Conservation (phyloP, 305 asterid genomes). For the Euphrasia arctica region DNA sequence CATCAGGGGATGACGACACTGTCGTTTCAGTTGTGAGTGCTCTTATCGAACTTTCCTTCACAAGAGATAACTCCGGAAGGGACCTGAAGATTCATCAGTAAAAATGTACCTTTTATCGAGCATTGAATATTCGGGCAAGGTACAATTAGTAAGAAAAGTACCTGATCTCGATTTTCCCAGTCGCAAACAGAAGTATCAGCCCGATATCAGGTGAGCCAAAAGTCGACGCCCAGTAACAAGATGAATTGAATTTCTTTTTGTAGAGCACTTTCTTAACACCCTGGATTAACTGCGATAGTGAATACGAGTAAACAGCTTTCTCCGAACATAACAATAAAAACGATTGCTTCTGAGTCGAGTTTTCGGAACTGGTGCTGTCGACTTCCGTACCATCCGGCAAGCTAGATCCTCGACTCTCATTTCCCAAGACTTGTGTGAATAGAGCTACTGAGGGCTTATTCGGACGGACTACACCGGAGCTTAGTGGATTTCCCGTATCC, state of each 20-base stretch:
- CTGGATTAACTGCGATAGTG: constrained; percentile 71
- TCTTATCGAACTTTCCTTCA: constrained; percentile 70
- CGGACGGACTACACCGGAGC: constrained; percentile 63
- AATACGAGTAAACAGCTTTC: constrained; percentile 75
- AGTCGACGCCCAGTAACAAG: constrained; percentile 82
- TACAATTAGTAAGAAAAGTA: constrained; percentile 27
- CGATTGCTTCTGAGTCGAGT: constrained; percentile 43
- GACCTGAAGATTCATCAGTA: constrained; percentile 43
- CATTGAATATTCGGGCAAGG: neutral
- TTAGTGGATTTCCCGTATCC: constrained; percentile 70
- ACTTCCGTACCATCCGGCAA: constrained; percentile 40
- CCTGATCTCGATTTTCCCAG: constrained; percentile 87
- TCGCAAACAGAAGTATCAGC: constrained; percentile 65
- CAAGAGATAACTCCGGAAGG: constrained; percentile 75
- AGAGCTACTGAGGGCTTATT: constrained; percentile 79
- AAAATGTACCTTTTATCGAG: neutral
- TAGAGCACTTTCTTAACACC: constrained; percentile 77
- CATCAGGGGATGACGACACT: constrained; percentile 63
- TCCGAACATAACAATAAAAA: constrained; percentile 70
- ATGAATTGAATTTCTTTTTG: constrained; percentile 77
- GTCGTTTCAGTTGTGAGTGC: constrained; percentile 50
- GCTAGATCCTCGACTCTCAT: neutral
- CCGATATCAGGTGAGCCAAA: constrained; percentile 60
- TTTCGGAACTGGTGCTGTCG: constrained; percentile 41
- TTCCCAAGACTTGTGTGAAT: constrained; percentile 60